phyloP scores from a whole-genome alignment of 495 filamentous ascomycete genomes.

The Penicillium canescens region DNA sequence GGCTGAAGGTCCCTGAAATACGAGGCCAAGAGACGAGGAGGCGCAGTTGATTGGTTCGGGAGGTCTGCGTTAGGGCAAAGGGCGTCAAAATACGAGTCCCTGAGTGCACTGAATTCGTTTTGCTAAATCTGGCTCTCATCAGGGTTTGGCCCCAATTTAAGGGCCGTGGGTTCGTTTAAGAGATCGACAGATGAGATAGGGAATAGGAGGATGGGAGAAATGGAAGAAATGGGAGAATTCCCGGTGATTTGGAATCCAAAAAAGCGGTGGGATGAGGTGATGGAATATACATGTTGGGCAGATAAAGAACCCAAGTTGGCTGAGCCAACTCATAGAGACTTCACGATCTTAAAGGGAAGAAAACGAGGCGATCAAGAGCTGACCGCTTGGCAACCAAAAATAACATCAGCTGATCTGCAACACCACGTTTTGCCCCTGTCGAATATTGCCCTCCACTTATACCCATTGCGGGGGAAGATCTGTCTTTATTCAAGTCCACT shows the following conservation, averaged over 20 bases:
- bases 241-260: neutral
- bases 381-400: conserved; percentile 2
- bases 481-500: neutral
- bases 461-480: no score
- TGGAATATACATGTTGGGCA: neutral
- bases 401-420: neutral
- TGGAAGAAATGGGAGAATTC: neutral
- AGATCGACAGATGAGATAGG: no score
- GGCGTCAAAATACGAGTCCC: neutral
- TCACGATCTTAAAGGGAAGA: neutral
- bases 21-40: conserved; percentile 1
- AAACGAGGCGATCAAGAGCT: conserved; percentile 1
- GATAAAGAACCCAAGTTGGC: neutral
- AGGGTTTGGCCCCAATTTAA: neutral
- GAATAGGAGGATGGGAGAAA: neutral
- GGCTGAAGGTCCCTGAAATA: neutral
- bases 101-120: neutral
- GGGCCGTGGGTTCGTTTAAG: no score
- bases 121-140: neutral
- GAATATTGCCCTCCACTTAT: no score
- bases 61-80: neutral
- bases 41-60: neutral
- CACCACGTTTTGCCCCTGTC: no score
- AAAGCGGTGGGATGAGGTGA: neutral
- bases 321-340: conserved; percentile 2